phyloP scores from a whole-genome alignment of 202 grass and related monocot genomes.

The Bolboschoenoplectus hybrid region DNA sequence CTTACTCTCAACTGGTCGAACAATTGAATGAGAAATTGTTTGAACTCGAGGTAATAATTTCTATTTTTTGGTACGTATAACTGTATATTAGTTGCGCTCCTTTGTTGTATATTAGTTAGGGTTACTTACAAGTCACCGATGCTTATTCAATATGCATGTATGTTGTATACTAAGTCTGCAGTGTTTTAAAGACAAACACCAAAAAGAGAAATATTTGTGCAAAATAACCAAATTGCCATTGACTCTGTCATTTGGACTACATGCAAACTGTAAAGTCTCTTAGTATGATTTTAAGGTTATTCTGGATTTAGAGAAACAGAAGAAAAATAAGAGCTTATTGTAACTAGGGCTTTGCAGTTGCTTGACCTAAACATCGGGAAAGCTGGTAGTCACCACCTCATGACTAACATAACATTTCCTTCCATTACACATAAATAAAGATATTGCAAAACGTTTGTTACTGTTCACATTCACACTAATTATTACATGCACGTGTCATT shows the following conservation, averaged over 20 bases:
- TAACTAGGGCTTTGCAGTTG: background rate
- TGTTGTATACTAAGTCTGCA: background rate
- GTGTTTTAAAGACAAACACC: background rate
- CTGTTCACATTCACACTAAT: background rate
- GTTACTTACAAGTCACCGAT: background rate
- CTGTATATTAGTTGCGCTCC: background rate
- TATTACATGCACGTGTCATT: slow-evolving; percentile 11
- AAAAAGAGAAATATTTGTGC: background rate
- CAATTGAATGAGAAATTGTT: slow-evolving; percentile 97
- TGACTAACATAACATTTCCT: background rate
- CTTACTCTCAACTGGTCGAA: slow-evolving; percentile 77
- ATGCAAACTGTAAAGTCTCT: background rate
- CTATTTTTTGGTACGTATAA: background rate
- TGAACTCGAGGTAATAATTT: slow-evolving; percentile 85
- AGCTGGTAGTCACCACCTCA: background rate
- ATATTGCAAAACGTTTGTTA: background rate
- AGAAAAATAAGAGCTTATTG: background rate
- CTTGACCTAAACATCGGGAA: background rate
- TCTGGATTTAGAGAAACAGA: background rate
- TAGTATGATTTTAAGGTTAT: too few relatives aligned
- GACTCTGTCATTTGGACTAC: background rate
- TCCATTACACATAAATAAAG: background rate
- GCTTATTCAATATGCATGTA: background rate
- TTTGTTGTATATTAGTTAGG: background rate
- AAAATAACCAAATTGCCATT: background rate